phyloP scores from a whole-genome alignment of 2,329 filamentous ascomycete species.

The Aspergillus tamarii region DNA sequence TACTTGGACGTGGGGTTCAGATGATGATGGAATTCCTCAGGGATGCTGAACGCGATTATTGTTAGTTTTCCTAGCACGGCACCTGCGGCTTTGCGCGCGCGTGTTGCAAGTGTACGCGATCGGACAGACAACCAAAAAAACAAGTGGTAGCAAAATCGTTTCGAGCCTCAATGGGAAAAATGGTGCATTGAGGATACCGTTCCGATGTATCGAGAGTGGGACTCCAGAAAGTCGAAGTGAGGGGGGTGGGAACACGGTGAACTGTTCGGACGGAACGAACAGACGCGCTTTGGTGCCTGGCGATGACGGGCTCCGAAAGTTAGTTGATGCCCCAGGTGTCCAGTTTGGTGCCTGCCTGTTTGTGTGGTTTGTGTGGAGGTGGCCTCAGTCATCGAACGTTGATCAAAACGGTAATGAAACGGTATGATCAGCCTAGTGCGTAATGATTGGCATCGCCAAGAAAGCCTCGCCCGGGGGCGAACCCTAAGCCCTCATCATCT shows the following conservation, averaged over 20 bases:
- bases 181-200: not conserved
- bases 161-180: slow-evolving; percentile 9
- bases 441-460: slow-evolving; percentile 6
- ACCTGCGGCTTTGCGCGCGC: slow-evolving; percentile 20
- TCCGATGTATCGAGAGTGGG: slow-evolving; percentile 3
- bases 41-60: slow-evolving; percentile 18
- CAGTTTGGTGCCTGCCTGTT: not conserved
- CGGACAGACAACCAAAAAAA: slow-evolving; percentile 1
- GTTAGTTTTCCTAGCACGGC: slow-evolving; percentile 9
- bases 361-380: not conserved
- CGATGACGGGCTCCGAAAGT: slow-evolving; percentile 9
- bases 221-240: slow-evolving; percentile 6
- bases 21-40: slow-evolving; percentile 12
- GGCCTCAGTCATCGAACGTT: not conserved
- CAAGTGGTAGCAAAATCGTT: not conserved
- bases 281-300: slow-evolving; percentile 27
- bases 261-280: slow-evolving; percentile 16
- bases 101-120: slow-evolving; percentile 10
- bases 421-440: not conserved
- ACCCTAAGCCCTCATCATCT: slow-evolving; percentile 14
- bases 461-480: not conserved
- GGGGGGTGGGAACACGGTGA: slow-evolving; percentile 15
- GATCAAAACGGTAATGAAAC: not conserved
- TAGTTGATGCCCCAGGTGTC: slow-evolving; percentile 12
- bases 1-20: slow-evolving; percentile 22